phyloP scores from a whole-genome alignment of 2,329 filamentous ascomycete species.

The Paramyrothecium sp. region DNA sequence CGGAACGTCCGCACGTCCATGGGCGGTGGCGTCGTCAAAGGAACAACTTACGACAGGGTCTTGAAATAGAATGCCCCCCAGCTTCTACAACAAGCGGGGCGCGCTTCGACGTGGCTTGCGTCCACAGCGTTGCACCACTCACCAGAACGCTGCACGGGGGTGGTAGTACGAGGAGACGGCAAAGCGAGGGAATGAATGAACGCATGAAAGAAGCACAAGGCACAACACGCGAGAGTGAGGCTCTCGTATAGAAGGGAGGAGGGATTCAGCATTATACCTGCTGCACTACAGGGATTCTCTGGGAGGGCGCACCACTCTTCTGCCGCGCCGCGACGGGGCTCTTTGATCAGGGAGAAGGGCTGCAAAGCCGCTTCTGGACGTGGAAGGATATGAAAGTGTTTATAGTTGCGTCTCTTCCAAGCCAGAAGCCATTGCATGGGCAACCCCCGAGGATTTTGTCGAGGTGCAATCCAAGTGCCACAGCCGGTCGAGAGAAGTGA shows the following conservation, averaged over 20 bases:
- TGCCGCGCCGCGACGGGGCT: not conserved
- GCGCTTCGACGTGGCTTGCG: not conserved
- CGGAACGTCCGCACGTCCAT: slow-evolving; percentile 84
- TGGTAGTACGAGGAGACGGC: not conserved
- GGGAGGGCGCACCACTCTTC: not conserved
- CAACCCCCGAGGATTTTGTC: slow-evolving; percentile 4
- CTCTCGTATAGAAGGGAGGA: not conserved
- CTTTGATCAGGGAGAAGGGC: not conserved
- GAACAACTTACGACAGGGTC: slow-evolving; percentile 75
- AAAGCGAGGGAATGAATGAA: not conserved
- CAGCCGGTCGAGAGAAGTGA: too few relatives aligned
- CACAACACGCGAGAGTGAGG: not conserved
- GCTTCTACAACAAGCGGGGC: too few relatives aligned
- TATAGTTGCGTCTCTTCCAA: too few relatives aligned
- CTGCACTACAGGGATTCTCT: not conserved
- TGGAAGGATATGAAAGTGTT: not conserved
- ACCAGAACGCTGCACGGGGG: not conserved
- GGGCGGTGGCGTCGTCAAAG: slow-evolving; percentile 74
- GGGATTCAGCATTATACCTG: not conserved
- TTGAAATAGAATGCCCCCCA: slow-evolving; percentile 61
- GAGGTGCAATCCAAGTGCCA: not conserved
- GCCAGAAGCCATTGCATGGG: too few relatives aligned
- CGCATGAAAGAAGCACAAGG: not conserved
- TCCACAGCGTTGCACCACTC: not conserved
- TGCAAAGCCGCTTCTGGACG: not conserved